Base-by-base conservation (phyloP, 345 rosid species). In the Eucalyptus brandiana region DNA sequence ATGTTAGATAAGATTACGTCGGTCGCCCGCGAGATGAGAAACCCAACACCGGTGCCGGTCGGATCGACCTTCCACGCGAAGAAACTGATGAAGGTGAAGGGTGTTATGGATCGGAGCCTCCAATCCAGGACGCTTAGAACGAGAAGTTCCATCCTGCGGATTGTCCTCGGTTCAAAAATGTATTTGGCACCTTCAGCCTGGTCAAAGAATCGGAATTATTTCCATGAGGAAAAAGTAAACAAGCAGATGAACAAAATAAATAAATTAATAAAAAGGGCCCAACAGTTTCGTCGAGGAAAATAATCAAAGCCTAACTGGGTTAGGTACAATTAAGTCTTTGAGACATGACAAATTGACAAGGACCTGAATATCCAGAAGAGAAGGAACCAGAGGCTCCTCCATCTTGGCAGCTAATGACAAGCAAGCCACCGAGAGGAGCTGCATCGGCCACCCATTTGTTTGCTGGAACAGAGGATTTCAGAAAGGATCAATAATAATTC, bases 341-440 rank as follows among this genome's bases (percentile, higher is more conserved):
- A 40, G 85, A 76, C 85, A 23, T 76, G 85, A 76, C 85, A 40
- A 76, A 6, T 21, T 40, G 85, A 76, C 85, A 21, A 76, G 11
- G 81, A 97, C 99, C 97, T 98, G 99, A n/a, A 98, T 94, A 94
- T 96, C 97, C 88, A 96, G 72, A 32, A 97, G 95, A 88, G 92
- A 90, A 90, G 99, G 99, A 96, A 94, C 99, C 88, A 95, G 94
- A 87, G 96, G 93, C 92, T 97, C 99, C 98, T 98, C 99, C 99
- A 98, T 96, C 92, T 98, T 98, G 4, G 99, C 99, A 40, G 99
- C 99, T 91, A 98, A 88, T 28, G 99, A 98, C 95, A 98, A 90
- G 94, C 99, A 98, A 87, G 99, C 97, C 67, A 94, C 94, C 24
- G 98, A 93, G 90, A 98, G 90, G 87, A 98, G 99, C 88, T 98